A percentile compares a stretch with the other conserved stretches of the same genome.
Evolutionary conservation across 352 stramenopile genomes (phyloP).

Genomic region (Globisporangium abappressorium): DNA sequence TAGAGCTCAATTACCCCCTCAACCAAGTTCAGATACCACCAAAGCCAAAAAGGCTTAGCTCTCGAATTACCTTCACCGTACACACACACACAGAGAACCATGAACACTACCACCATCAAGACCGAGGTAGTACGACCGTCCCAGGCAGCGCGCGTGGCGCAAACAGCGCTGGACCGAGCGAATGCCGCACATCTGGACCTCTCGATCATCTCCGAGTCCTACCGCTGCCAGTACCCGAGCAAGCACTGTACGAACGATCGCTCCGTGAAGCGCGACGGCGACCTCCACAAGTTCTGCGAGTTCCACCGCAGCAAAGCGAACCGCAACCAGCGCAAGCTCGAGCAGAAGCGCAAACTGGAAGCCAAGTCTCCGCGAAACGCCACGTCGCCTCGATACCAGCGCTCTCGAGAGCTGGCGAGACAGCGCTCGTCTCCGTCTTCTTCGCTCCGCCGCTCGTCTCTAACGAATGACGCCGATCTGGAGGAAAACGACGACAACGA

Average conservation of each 20-base stretch:
- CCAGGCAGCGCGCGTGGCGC: conserved; percentile 4
- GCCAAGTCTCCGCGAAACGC: background rate
- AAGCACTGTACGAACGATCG: conserved; percentile 24
- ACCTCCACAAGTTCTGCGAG: conserved; percentile 35
- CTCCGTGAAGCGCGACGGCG: conserved; percentile 29
- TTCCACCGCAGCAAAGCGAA: conserved; percentile 37
- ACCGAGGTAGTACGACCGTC: background rate
- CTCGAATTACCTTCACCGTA: background rate
- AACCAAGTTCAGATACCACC: background rate
- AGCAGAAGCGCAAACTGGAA: conserved; percentile 27
- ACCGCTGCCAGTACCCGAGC: conserved; percentile 26
- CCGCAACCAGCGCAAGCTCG: conserved; percentile 35
- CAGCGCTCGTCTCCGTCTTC: background rate
- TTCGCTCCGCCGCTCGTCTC: conserved; percentile 1
- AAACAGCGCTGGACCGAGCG: conserved; percentile 7
- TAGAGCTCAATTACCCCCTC: conserved; percentile 1
- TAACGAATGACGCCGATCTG: background rate
- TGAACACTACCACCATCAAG: background rate
- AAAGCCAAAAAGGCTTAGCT: background rate
- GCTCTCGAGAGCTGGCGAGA: background rate
- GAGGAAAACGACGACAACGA: background rate
- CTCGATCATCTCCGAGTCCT: conserved; percentile 20
- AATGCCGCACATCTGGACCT: conserved; percentile 8
- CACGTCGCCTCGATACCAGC: conserved; percentile 8
- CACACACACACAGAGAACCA: background rate